phyloP scores from a whole-genome alignment of 1,284 basidiomycete species.

The Exobasidium rhododendri region DNA sequence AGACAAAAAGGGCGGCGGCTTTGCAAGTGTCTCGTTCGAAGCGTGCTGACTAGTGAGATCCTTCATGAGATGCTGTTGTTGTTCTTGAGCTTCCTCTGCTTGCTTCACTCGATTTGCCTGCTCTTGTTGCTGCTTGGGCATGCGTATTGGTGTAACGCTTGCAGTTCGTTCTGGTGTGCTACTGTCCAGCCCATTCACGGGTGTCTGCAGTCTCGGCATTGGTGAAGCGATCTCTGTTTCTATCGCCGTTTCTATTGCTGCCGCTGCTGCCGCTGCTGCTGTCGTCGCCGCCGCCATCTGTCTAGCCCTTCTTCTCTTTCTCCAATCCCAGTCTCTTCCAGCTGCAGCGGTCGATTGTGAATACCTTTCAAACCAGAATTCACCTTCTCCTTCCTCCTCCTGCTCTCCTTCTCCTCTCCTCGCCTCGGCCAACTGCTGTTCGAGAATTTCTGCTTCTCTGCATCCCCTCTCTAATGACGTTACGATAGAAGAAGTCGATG shows the following conservation, averaged over 20 bases:
- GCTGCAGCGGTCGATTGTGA: slow-evolving; percentile 48
- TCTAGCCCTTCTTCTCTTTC: slow-evolving; percentile 24
- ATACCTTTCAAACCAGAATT: slow-evolving; percentile 52
- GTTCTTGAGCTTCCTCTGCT: not conserved
- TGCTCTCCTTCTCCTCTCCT: slow-evolving; percentile 4
- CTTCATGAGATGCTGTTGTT: not conserved
- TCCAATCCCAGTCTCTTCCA: slow-evolving; percentile 51
- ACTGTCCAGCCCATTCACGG: not conserved
- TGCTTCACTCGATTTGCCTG: not conserved
- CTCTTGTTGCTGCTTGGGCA: not conserved
- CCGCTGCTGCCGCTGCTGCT: not conserved
- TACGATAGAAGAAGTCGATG: not conserved
- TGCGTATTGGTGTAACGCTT: not conserved
- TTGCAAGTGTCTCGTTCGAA: not conserved
- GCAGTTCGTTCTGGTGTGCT: not conserved
- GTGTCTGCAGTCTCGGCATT: not conserved
- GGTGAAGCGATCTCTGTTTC: not conserved
- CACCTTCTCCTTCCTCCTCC: slow-evolving; percentile 21
- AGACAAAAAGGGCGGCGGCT: not conserved
- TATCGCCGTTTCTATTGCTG: not conserved
- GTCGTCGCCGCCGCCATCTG: not conserved
- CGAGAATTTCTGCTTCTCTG: too few relatives aligned
- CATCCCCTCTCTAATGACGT: not conserved
- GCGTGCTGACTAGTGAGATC: not conserved
- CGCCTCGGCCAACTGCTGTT: not conserved